Conservation (phyloP, 2,329 filamentous ascomycete genomes). For the Xylaria digitata region DNA sequence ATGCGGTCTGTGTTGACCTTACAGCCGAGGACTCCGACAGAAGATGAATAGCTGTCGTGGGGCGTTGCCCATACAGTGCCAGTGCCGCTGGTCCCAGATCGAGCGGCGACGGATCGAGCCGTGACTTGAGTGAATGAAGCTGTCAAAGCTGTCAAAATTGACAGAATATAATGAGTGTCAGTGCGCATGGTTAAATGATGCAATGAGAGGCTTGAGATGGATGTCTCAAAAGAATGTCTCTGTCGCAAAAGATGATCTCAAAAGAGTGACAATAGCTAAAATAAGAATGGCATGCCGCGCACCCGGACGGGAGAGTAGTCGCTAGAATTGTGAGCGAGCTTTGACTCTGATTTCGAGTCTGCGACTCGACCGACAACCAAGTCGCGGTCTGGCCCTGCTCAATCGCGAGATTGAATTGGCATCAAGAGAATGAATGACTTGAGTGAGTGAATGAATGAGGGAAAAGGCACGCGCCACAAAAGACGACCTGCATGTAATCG, state of each 20-base stretch:
- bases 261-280: slow-evolving; percentile 25
- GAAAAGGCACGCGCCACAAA: slow-evolving; percentile 15
- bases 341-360: slow-evolving; percentile 14
- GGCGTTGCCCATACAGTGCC: slow-evolving; percentile 65
- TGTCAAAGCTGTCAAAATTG: slow-evolving; percentile 28
- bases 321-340: slow-evolving; percentile 24
- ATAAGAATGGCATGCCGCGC: slow-evolving; percentile 33
- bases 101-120: slow-evolving; percentile 10
- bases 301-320: background rate
- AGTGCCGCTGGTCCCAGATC: slow-evolving; percentile 53
- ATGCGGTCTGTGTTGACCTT: slow-evolving; percentile 70
- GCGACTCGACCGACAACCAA: slow-evolving; percentile 31
- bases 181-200: slow-evolving; percentile 26
- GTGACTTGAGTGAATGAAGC: slow-evolving; percentile 10
- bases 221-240: background rate
- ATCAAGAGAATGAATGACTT: slow-evolving; percentile 1
- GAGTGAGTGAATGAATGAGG: background rate
- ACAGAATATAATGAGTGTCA: slow-evolving; percentile 26
- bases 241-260: background rate
- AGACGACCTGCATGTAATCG: background rate
- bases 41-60: slow-evolving; percentile 67
- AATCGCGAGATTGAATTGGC: slow-evolving; percentile 17
- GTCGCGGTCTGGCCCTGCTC: slow-evolving; percentile 20
- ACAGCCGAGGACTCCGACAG: slow-evolving; percentile 70
- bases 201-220: slow-evolving; percentile 34